Evolutionary conservation across 208 protist species (phyloP).

Genomic region (Porcisia deanei): DNA sequence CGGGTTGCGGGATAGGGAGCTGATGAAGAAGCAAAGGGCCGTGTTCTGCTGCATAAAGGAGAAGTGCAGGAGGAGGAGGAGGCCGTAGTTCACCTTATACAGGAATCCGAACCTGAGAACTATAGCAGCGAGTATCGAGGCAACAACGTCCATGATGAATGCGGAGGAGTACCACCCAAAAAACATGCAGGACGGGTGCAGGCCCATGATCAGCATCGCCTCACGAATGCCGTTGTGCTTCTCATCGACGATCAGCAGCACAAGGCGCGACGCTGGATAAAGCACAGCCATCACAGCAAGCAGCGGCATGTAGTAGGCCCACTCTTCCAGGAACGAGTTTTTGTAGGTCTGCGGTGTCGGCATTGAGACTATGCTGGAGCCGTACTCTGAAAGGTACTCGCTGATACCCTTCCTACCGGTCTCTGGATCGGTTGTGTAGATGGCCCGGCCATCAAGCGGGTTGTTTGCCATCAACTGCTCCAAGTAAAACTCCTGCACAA

Average conservation of each 20-base stretch:
- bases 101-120: constrained; percentile 71
- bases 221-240: constrained; percentile 79
- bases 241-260: constrained; percentile 76
- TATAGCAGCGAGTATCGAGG: constrained; percentile 53
- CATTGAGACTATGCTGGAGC: constrained; percentile 54
- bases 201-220: constrained; percentile 90
- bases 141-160: constrained; percentile 58
- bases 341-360: constrained; percentile 43
- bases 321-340: constrained; percentile 60
- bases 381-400: constrained; percentile 39
- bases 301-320: constrained; percentile 81
- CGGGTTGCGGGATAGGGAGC: constrained; percentile 78
- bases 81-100: constrained; percentile 45
- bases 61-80: constrained; percentile 79
- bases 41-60: constrained; percentile 75
- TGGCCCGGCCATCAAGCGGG: constrained; percentile 8
- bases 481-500: constrained; percentile 68
- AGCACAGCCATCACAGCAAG: constrained; percentile 67
- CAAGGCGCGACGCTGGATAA: constrained; percentile 68
- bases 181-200: constrained; percentile 70
- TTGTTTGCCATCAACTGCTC: constrained; percentile 15
- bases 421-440: constrained; percentile 9
- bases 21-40: constrained; percentile 70
- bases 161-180: constrained; percentile 70
- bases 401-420: constrained; percentile 35